Percentiles rank a stretch among this genome's conserved stretches.
These are phyloP conservation scores for Puccinia sorghi DNA, from an alignment of 1,284 basidiomycete genomes.

Conservation along the genomic window DNA sequence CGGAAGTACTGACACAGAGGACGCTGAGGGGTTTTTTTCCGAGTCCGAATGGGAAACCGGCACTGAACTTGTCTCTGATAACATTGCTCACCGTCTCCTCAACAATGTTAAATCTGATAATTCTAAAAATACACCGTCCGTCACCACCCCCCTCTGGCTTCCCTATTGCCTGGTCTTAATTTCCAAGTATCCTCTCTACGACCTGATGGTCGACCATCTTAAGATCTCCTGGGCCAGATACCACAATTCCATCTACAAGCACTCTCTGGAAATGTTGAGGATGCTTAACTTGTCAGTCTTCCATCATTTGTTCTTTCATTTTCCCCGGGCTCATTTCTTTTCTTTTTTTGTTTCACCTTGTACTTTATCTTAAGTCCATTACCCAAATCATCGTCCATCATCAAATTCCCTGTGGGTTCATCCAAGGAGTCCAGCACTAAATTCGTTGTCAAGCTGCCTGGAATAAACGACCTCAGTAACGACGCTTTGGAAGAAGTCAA, in stretches of 20 bases:
- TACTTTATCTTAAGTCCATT: not conserved
- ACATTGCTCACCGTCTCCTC: not conserved
- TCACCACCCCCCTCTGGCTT: slow-evolving; percentile 87
- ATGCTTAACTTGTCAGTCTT: slow-evolving; percentile 57
- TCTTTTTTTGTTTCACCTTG: not conserved
- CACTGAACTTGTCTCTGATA: slow-evolving; percentile 33
- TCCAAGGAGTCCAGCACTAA: slow-evolving; percentile 34
- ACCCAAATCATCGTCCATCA: slow-evolving; percentile 14
- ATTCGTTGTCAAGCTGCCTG: slow-evolving; percentile 42
- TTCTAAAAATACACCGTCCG: slow-evolving; percentile 63
- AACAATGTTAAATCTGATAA: not conserved
- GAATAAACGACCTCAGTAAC: slow-evolving; percentile 31
- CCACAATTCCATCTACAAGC: slow-evolving; percentile 58
- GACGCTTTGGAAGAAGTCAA: slow-evolving; percentile 42
- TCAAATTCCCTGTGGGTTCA: slow-evolving; percentile 37
- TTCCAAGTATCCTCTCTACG: slow-evolving; percentile 86
- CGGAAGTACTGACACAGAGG: slow-evolving; percentile 51
- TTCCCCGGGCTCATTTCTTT: slow-evolving; percentile 25
- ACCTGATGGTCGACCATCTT: slow-evolving; percentile 86
- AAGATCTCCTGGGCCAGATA: slow-evolving; percentile 61
- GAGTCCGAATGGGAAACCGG: slow-evolving; percentile 53
- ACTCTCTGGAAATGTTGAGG: slow-evolving; percentile 58
- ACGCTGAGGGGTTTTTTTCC: slow-evolving; percentile 42
- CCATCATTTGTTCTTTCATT: slow-evolving; percentile 54
- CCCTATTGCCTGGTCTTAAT: slow-evolving; percentile 81